Evolutionary conservation across 2,329 filamentous ascomycete genomes (phyloP), one percentile per base, ranked within the genome.

Genomic region (Neofusicoccum cordaticola): DNA sequence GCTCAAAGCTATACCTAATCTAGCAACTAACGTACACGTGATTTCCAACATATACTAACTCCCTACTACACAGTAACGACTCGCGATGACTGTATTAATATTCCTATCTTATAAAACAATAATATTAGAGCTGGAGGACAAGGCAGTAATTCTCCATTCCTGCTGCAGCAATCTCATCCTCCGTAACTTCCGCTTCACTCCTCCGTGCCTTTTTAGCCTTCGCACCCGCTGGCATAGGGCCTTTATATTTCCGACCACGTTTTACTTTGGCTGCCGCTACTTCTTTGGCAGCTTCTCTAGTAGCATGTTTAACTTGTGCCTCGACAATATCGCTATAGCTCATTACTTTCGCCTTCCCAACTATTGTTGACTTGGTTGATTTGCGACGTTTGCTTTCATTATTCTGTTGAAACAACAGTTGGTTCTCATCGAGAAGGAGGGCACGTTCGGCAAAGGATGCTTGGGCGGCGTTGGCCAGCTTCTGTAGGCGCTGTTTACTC

Each of bases 401-500:
- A 1, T 31, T 31, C 7, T 31, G 4, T 7, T 31, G 4, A 7
- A 31, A 31, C 27, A 31, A 31, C 1, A 31, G 27, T 7, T 66
- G 37, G 63, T 72, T 73, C 63, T 69, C 62, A 62, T 76, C 67
- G 52, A 72, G 50, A 48, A 71, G 69, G 27, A 76, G 68, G 53
- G 69, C 67, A 65, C 58, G 31, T 62, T 70, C 34, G 27, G 70
- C 69, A 67, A 72, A 69, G n/a, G 63, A 71, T 41, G 61, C 69
- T 67, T 72, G 39, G 66, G 70, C 68, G 44, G 73, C 72, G 62
- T 68, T 69, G 11, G 64, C 57, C 12, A 69, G 67, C 63, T 69
- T 71, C 58, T 69, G 47, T 42, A 69, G 56, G 62, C 62, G 62
- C 53, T 66, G 63, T 67, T 62, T 71, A 35, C 68, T 68, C 35